Percentiles rank a stretch among this genome's conserved stretches.
Conservation (phyloP, 2,329 filamentous ascomycete species). For the Thielaviopsis cerberus region DNA sequence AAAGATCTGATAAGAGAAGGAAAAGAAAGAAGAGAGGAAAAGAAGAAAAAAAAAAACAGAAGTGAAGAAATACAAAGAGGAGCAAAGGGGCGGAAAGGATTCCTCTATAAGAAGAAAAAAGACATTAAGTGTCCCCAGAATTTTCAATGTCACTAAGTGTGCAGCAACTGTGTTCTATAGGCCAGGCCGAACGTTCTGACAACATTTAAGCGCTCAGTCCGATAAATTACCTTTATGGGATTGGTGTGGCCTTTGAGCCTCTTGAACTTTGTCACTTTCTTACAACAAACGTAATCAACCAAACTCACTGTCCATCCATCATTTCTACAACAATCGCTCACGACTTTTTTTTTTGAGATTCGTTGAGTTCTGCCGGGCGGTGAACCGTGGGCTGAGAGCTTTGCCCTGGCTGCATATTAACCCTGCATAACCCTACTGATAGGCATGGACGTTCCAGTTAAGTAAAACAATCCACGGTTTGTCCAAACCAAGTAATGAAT, state of each 20-base stretch:
- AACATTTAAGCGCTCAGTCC: no score
- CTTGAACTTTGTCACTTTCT: no score
- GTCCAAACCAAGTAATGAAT: background rate
- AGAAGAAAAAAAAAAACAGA: background rate
- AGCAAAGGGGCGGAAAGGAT: background rate
- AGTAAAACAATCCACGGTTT: background rate
- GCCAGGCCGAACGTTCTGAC: no score
- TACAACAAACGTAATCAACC: no score
- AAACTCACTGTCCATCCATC: no score
- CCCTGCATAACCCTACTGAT: background rate
- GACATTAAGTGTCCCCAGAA: background rate
- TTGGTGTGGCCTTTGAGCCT: no score
- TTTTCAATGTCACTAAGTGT: background rate
- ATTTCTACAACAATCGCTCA: no score
- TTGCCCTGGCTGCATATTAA: background rate
- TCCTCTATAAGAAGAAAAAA: background rate
- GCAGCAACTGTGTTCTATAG: background rate
- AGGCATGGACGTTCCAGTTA: no score
- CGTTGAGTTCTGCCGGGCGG: conserved; percentile 12
- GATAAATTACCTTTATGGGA: no score
- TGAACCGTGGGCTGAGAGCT: background rate
- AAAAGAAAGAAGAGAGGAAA: conserved; percentile 1
- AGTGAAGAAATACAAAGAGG: background rate
- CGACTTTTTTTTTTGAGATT: background rate
- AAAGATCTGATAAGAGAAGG: background rate